A percentile compares a stretch with the other conserved stretches of the same genome.
Evolutionary conservation across 306 rosid species (phyloP).

Genomic region (Inga leiocalycina): DNA sequence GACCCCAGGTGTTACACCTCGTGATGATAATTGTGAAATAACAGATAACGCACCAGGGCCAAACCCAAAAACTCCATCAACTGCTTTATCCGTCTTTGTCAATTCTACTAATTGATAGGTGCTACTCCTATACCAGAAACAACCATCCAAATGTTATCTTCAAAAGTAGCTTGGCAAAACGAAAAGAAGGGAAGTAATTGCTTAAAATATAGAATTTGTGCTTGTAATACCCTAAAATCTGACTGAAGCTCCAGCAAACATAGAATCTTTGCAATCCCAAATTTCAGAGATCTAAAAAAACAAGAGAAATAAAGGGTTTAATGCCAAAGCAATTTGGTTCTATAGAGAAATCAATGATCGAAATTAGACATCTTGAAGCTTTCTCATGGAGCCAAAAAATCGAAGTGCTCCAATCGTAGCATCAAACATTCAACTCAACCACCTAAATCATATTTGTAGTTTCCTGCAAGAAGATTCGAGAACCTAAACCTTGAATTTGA

Average conservation of each 20-base stretch:
- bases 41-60: constrained; percentile 89
- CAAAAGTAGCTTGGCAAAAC: constrained; percentile 18
- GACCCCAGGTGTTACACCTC: constrained; percentile 77
- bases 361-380: background rate
- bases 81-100: constrained; percentile 83
- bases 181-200: constrained; percentile 9
- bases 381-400: background rate
- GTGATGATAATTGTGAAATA: constrained; percentile 84
- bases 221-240: background rate
- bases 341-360: background rate
- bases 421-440: too few species aligned
- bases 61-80: constrained; percentile 95
- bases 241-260: constrained; percentile 43
- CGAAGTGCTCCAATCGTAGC: background rate
- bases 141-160: constrained; percentile 18
- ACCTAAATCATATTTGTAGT: background rate
- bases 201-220: background rate
- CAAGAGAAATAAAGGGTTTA: background rate
- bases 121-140: constrained; percentile 78
- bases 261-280: constrained; percentile 27
- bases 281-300: constrained; percentile 9
- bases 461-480: background rate
- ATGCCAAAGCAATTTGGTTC: background rate
- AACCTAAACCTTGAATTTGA: background rate
- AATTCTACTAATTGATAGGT: constrained; percentile 78